Evolutionary conservation across 257 asterid species (phyloP), one percentile per base, ranked within the genome.

Genomic region (Coffea canephora): DNA sequence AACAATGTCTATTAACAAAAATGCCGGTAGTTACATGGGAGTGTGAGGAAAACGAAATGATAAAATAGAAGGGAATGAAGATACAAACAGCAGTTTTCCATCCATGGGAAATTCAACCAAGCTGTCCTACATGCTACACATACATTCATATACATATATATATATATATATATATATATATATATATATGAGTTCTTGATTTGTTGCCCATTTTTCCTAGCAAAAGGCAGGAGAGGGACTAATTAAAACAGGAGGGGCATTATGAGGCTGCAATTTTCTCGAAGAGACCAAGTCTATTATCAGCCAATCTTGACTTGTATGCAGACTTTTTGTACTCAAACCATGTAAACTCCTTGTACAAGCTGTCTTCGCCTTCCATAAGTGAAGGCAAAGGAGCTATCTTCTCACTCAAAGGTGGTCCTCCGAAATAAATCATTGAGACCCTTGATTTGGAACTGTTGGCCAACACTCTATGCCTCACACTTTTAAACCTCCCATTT

Each of bases 291-390:
- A 86, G 78, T 72, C 87, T 86, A 59, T 86, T 84, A 70, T 84
- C 84, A 67, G 80, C 79, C 8, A 86, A 69, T 41, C 77, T 86
- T 55, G 89, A 76, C 74, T 76, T 76, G 36, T 72, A 84, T n/a
- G 84, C 87, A 41, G 84, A 86, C 18, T 12, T 86, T 59, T 86
- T 86, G 79, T 86, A 86, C 84, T 86, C 89, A 61, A 76, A 73
- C 87, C 89, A 86, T 68, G 89, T 86, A 77, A 86, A 86, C 74
- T 83, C 89, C 19, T 77, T 84, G 81, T 86, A 86, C 82, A 86
- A 86, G 78, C 83, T 79, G 79, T 76, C 84, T 76, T 83, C 82
- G 1, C 83, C 89, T 48, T 82, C 80, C 78, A 79, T 52, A 13
- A 86, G 79, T 27, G 87, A 83, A 36, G 86, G 64, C 82, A 86